phyloP scores from a whole-genome alignment of 768 basidiomycete genomes.

The Auriculariales sp. region DNA sequence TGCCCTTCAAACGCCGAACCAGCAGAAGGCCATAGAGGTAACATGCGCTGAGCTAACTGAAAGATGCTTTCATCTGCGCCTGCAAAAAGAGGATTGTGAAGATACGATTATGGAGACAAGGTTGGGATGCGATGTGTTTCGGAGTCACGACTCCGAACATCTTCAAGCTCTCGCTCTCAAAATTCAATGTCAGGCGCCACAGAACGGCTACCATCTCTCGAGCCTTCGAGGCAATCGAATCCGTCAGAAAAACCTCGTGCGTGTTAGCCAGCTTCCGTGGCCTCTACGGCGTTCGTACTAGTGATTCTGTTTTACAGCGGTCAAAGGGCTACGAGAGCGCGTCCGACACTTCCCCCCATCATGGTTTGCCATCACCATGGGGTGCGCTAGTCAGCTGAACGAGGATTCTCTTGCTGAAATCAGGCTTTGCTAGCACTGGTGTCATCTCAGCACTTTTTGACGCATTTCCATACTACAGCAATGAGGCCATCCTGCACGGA shows the following conservation, averaged over 20 bases:
- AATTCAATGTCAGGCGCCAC: too few relatives aligned
- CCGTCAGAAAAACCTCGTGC: neutral
- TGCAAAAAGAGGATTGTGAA: too few relatives aligned
- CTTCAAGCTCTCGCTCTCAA: too few relatives aligned
- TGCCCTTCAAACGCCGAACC: too few relatives aligned
- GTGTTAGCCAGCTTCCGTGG: neutral
- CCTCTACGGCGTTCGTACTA: neutral
- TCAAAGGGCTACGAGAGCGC: neutral
- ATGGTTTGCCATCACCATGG: constrained; percentile 9
- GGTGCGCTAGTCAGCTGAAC: neutral
- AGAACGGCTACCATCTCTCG: too few relatives aligned
- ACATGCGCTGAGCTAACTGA: too few relatives aligned
- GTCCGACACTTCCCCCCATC: constrained; percentile 5
- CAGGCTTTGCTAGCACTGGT: neutral
- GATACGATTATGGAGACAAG: too few relatives aligned
- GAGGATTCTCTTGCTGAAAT: neutral
- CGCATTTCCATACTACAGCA: constrained; percentile 3
- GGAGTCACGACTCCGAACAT: too few relatives aligned
- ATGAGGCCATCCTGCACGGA: constrained; percentile 2
- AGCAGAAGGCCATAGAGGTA: too few relatives aligned
- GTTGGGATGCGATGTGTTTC: too few relatives aligned
- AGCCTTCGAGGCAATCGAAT: too few relatives aligned
- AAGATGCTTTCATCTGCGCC: too few relatives aligned
- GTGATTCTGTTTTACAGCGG: neutral
- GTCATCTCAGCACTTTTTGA: constrained; percentile 4